Conservation (phyloP, 2,329 filamentous ascomycete genomes). For the Arthrocladium fulminans region DNA sequence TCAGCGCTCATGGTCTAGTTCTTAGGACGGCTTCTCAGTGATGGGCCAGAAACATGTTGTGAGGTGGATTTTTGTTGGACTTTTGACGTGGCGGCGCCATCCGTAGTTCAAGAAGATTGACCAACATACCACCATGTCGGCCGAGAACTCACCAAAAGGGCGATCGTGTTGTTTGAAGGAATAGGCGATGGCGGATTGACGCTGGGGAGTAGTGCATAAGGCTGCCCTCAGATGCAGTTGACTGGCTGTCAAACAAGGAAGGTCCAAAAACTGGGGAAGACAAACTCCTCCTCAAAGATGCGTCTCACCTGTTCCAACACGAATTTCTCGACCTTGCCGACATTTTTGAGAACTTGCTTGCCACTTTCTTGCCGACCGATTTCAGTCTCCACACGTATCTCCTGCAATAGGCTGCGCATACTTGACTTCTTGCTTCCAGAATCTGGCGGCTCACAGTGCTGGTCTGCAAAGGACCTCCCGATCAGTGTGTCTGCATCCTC, state of each 20-base stretch:
- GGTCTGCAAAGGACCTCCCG: slow-evolving; percentile 37
- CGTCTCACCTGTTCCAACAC: slow-evolving; percentile 90
- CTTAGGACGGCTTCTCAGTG: no score
- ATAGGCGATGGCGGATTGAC: no score
- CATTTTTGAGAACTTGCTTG: slow-evolving; percentile 94
- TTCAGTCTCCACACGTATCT: slow-evolving; percentile 94
- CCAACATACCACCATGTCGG: no score
- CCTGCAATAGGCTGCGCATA: slow-evolving; percentile 69
- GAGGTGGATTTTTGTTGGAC: no score
- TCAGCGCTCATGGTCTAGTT: no score
- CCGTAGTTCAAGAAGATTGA: no score
- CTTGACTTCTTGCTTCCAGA: slow-evolving; percentile 13
- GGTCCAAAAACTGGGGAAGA: slow-evolving; percentile 97
- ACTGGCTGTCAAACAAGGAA: slow-evolving; percentile 66
- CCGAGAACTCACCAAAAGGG: no score
- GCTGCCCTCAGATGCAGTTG: no score
- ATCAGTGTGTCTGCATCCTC: slow-evolving; percentile 78
- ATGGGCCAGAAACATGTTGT: no score
- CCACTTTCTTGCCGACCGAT: slow-evolving; percentile 86
- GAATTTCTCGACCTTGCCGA: slow-evolving; percentile 96
- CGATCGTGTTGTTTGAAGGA: no score
- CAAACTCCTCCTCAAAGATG: slow-evolving; percentile 98
- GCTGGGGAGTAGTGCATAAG: no score
- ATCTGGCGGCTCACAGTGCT: slow-evolving; percentile 25
- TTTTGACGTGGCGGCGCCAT: no score